A percentile compares a stretch with the other conserved stretches of the same genome.
Conservation (phyloP, 1,139 yeast genomes). For the Sugiyamaella grinbergsii region DNA sequence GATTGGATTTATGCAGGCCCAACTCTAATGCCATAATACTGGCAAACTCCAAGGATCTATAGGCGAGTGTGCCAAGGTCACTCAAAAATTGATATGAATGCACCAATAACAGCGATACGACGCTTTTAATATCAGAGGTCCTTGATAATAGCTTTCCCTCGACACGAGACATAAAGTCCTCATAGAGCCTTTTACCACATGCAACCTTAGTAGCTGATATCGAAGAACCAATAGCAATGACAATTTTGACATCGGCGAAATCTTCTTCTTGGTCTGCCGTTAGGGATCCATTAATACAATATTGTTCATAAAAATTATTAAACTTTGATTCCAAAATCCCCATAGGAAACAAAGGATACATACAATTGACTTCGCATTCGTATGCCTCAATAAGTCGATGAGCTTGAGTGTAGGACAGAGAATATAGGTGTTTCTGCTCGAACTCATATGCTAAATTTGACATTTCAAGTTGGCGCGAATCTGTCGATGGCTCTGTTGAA, state of each 20-base stretch:
- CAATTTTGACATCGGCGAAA: conserved; percentile 26
- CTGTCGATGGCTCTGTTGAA: too few relatives aligned
- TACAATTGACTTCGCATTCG: conserved; percentile 33
- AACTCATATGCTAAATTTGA: conserved; percentile 21
- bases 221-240: conserved; percentile 31
- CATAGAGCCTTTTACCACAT: conserved; percentile 28
- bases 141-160: conserved; percentile 25
- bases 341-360: conserved; percentile 34
- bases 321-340: conserved; percentile 27
- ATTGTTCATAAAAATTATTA: conserved; percentile 21
- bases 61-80: conserved; percentile 31
- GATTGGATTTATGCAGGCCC: conserved; percentile 30
- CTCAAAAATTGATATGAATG: conserved; percentile 34
- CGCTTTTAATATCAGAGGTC: conserved; percentile 24
- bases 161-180: conserved; percentile 24
- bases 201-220: conserved; percentile 25
- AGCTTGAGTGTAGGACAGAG: conserved; percentile 25
- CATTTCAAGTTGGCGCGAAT: too few relatives aligned
- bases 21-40: conserved; percentile 31
- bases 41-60: conserved; percentile 32
- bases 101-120: conserved; percentile 28
- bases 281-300: conserved; percentile 1
- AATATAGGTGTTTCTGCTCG: conserved; percentile 25
- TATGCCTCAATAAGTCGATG: conserved; percentile 27
- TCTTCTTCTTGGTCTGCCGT: conserved; percentile 19